phyloP scores from a whole-genome alignment of 257 asterid genomes.

The Forsythia viridissima region DNA sequence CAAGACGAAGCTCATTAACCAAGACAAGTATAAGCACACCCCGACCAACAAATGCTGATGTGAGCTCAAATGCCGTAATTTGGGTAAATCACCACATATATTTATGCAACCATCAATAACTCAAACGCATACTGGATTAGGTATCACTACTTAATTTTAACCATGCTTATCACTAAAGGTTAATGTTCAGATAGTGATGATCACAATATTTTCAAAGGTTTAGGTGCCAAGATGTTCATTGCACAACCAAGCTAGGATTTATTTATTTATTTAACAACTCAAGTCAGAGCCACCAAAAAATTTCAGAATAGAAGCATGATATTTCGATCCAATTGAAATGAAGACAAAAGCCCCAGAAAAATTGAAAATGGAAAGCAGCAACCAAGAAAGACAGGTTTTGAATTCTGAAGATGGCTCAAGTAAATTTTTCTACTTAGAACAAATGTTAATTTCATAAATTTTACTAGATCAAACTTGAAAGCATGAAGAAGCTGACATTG shows the following conservation, averaged over 20 bases:
- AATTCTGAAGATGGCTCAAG: slow-evolving; percentile 9
- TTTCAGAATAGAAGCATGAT: slow-evolving; percentile 2
- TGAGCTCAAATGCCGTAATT: not conserved
- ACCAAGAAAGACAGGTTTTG: not conserved
- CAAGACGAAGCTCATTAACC: not conserved
- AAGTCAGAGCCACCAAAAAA: not conserved
- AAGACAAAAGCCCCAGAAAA: slow-evolving; percentile 1
- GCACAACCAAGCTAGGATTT: not conserved
- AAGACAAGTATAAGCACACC: not conserved
- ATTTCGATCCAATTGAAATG: too few relatives aligned
- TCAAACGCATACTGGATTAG: not conserved
- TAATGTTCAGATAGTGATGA: not conserved
- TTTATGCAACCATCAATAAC: not conserved
- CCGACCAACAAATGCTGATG: not conserved
- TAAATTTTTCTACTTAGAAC: not conserved
- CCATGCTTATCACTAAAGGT: not conserved
- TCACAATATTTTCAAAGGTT: slow-evolving; percentile 1
- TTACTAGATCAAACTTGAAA: not conserved
- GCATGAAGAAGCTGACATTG: not conserved
- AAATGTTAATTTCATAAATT: not conserved
- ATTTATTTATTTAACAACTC: slow-evolving; percentile 1
- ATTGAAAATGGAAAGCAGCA: not conserved
- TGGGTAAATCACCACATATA: slow-evolving; percentile 6
- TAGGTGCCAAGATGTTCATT: not conserved
- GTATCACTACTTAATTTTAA: not conserved